Evolutionary conservation across 1,284 basidiomycete genomes (phyloP).

Genomic region (Trametes polyzona): DNA sequence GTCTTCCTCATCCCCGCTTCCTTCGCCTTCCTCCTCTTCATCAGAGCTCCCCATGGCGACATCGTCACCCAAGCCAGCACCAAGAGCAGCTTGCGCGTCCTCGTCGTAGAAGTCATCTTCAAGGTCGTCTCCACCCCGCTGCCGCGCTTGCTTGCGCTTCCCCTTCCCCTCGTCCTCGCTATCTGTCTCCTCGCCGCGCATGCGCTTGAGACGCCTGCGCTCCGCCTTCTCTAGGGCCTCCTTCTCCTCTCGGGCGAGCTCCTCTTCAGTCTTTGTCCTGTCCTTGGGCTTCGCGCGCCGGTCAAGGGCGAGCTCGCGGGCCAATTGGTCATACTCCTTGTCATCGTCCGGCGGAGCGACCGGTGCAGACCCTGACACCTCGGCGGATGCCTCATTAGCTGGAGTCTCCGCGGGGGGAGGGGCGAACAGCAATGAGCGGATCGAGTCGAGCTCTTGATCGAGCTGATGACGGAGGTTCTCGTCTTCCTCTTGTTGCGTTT

Average conservation of each 20-base stretch:
- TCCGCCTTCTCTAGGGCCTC: conserved; percentile 89
- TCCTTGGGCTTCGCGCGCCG: conserved; percentile 94
- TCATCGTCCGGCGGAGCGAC: conserved; percentile 27
- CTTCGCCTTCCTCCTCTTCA: conserved; percentile 46
- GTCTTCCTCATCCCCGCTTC: conserved; percentile 41
- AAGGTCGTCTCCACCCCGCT: conserved; percentile 80
- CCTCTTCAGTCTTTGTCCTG: conserved; percentile 95
- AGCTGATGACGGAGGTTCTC: conserved; percentile 88
- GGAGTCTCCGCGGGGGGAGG: conserved; percentile 46
- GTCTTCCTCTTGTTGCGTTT: conserved; percentile 86
- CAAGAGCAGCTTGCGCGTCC: conserved; percentile 49
- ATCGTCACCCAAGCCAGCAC: conserved; percentile 52
- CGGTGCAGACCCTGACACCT: neutral
- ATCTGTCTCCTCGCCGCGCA: conserved; percentile 82
- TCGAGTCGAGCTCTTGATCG: conserved; percentile 85
- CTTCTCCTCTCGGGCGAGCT: conserved; percentile 88
- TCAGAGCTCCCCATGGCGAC: conserved; percentile 37
- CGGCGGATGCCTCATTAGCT: neutral
- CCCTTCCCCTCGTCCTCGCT: conserved; percentile 62
- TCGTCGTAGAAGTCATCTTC: conserved; percentile 87
- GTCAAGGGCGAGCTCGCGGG: conserved; percentile 93
- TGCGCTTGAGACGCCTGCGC: conserved; percentile 76
- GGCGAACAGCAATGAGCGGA: conserved; percentile 78
- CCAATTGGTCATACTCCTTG: conserved; percentile 87
- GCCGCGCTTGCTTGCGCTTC: conserved; percentile 46